Base-by-base conservation (phyloP, 2,329 filamentous ascomycete genomes). In the Fusarium sp. region DNA sequence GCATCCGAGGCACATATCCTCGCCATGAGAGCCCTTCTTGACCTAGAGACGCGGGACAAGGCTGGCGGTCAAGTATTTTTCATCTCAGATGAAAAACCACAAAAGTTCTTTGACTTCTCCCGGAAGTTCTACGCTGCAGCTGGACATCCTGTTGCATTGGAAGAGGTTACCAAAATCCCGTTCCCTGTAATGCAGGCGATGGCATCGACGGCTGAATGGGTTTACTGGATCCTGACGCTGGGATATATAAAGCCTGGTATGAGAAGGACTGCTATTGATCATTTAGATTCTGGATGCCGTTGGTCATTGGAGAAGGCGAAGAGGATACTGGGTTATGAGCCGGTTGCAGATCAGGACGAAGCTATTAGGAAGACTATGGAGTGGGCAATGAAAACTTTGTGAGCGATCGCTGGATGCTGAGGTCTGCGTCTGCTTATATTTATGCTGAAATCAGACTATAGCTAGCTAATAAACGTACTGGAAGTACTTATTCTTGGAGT, bases 401-500 rank as follows among this genome's bases (percentile, higher is more conserved):
- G 4, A 64, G 2, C 18, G 5, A 4, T 16, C 6, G 4, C 6
- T 33, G 3, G 21, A 18, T 0, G 2, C 3, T 18, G 21, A 32
- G 6, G 11, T 32, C 6, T 32, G 28, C 21, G n/a, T n/a, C n/a
- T n/a, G n/a, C n/a, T n/a, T 37, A 9, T 18, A 8, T 10, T 10
- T 37, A 18, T 37, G 9, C 35, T 9, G n/a, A 18, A 37, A 18
- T 10, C 6, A 37, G 35, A 37, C 8, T 7, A 2, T 32, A 30
- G 1, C 2, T 19, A 30, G 21, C 19, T 49, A 73, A 19, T 73
- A 73, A 0, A 73, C 59, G 2, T 73, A 73, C 60, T 65, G 58
- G 6, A 74, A 73, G 23, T 68, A 63, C n/a, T 63, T 60, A 16
- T 74, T 73, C n/a, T 68, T 53, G 6, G 65, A 52, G n/a, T 74